Percentiles rank a stretch among this genome's conserved stretches.
Conservation (phyloP, 179 eudicot species). For the Beta macrorhiza region DNA sequence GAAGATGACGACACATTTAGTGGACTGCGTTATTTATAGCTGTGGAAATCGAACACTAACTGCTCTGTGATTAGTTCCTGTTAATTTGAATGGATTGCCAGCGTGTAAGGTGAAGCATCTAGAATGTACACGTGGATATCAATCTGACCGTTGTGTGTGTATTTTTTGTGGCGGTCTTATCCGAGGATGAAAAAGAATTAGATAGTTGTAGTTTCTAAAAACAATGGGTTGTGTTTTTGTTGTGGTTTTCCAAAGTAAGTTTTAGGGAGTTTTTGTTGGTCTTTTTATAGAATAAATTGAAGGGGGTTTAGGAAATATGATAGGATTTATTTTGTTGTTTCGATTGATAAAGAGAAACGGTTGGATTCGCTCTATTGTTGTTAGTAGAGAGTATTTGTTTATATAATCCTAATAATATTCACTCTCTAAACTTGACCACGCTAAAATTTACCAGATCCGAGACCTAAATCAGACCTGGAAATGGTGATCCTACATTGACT, state of each 20-base stretch:
- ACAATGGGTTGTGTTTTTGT: constrained; percentile 29
- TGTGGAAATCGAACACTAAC: background rate
- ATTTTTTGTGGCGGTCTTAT: constrained; percentile 25
- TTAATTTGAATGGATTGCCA: constrained; percentile 33
- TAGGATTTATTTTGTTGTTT: too few species aligned
- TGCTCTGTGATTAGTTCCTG: constrained; percentile 34
- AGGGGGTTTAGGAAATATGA: background rate
- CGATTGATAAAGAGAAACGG: too few species aligned
- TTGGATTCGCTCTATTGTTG: too few species aligned
- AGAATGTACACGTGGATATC: constrained; percentile 41
- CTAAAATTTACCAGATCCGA: too few species aligned
- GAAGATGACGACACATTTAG: background rate
- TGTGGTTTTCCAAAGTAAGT: constrained; percentile 20
- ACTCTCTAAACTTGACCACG: too few species aligned
- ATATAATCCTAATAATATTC: too few species aligned
- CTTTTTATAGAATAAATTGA: background rate
- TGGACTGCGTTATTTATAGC: constrained; percentile 28
- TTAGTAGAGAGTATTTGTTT: too few species aligned
- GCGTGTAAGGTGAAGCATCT: constrained; percentile 21
- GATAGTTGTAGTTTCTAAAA: background rate
- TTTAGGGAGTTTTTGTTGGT: background rate
- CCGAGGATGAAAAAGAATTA: constrained; percentile 1
- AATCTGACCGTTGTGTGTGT: constrained; percentile 4
- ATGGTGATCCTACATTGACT: too few species aligned
- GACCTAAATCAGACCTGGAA: too few species aligned